phyloP scores from a whole-genome alignment of 179 eudicot genomes.

The Gypsophila paniculata region DNA sequence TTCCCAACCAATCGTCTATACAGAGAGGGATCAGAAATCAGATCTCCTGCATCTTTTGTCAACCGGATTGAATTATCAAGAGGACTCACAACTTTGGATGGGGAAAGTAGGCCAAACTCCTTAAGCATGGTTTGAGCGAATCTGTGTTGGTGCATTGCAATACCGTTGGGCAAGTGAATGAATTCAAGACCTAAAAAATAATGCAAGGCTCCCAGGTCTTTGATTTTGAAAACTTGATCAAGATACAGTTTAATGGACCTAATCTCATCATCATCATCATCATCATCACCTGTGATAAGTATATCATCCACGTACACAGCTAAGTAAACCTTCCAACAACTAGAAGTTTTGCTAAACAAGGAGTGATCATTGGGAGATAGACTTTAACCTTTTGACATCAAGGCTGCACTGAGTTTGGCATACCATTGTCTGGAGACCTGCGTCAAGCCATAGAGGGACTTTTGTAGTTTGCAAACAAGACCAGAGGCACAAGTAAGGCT shows the following conservation, averaged over 20 bases:
- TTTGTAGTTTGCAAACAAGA: background rate
- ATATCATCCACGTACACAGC: slow-evolving; percentile 20
- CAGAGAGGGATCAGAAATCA: background rate
- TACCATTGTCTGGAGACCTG: background rate
- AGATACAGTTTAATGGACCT: background rate
- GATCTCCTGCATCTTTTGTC: background rate
- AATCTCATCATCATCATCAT: background rate
- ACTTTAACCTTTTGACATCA: background rate
- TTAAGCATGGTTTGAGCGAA: no score
- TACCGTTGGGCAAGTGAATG: no score
- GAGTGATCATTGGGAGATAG: background rate
- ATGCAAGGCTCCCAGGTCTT: slow-evolving; percentile 1
- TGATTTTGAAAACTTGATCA: background rate
- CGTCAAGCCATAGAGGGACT: slow-evolving; percentile 9
- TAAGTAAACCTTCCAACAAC: background rate
- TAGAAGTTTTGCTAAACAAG: background rate
- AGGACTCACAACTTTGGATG: background rate
- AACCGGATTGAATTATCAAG: background rate
- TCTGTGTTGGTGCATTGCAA: no score
- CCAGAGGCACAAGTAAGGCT: background rate
- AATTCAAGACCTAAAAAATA: slow-evolving; percentile 9
- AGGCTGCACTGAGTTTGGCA: background rate
- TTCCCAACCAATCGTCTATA: background rate
- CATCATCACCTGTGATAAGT: background rate
- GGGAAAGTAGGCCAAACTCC: no score